Evolutionary conservation across 208 protist genomes (phyloP), one percentile per base, ranked within the genome.

Genomic region (Acanthamoeba triangularis): DNA sequence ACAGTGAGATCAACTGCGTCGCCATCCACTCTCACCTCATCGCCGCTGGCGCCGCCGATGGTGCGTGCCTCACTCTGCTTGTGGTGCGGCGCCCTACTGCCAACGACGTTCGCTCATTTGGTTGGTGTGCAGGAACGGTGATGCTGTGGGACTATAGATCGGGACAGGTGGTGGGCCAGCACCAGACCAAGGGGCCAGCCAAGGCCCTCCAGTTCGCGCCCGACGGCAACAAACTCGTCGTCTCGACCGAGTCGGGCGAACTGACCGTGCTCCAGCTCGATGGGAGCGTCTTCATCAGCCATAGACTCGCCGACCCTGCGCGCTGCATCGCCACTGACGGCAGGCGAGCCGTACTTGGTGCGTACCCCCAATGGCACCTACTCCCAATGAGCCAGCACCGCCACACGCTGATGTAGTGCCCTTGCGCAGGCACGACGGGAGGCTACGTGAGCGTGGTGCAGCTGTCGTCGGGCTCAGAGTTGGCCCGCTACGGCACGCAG

Each of bases 1-100:
- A 91, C 56, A 91, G 84, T 25, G 84, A 91, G n/a, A 91, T 91
- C 84, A 91, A 61, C 59, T 91, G 59, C 54, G 84, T 91, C 16
- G 84, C 84, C 49, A 69, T 41, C 23, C 59, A 72, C 20, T 30
- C n/a, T 10, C n/a, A 91, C 14, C 33, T 91, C 28, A 49, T 69
- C 33, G 84, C 84, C 35, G 65, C 84, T 3, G 84, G 84, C 6
- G 49, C 84, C 65, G 41, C 84, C 14, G 84, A 91, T 30, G 84
- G 82, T 90, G 30, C 56, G 56, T 14, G 20, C n/a, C 82, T 54
- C 47, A 84, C 23, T 47, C 1, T 18, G 7, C 8, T 8, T n/a
- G 8, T 35, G 37, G 33, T 41, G 47, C 0, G 33, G 23, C 16
- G 47, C 2, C 3, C n/a, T 13, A 2, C 28, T 20, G 28, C 13